Conservation (phyloP, 768 basidiomycete species). For the Pleurotus cornucopiae region DNA sequence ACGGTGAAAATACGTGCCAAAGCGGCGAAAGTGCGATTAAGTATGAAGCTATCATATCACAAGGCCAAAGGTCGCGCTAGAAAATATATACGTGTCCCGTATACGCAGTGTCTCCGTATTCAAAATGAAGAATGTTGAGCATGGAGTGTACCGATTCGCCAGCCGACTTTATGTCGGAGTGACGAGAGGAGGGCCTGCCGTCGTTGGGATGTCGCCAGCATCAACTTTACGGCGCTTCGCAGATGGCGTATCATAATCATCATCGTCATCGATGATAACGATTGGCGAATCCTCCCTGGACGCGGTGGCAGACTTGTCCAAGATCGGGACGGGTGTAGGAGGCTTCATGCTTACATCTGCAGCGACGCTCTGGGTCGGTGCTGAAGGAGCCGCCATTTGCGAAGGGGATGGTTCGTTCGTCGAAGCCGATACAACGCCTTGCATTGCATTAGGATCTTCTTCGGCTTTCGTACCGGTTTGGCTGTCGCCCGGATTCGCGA, state of each 20-base stretch:
- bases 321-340: slow-evolving; percentile 29
- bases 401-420: slow-evolving; percentile 1
- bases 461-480: not conserved
- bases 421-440: slow-evolving; percentile 4
- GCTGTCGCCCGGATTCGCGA: not conserved
- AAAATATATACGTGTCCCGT: not conserved
- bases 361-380: not conserved
- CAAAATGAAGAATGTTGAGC: slow-evolving; percentile 1
- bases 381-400: not conserved
- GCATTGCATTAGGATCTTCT: slow-evolving; percentile 7
- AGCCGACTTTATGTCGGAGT: not conserved
- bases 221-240: slow-evolving; percentile 55
- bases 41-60: slow-evolving; percentile 1
- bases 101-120: not conserved
- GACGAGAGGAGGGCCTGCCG: not conserved
- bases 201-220: no score
- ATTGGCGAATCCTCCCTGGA: slow-evolving; percentile 41
- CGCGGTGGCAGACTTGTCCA: slow-evolving; percentile 12
- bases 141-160: no score
- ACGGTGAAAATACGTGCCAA: not conserved
- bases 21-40: slow-evolving; percentile 1
- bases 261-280: slow-evolving; percentile 58
- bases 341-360: slow-evolving; percentile 14
- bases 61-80: not conserved
- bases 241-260: slow-evolving; percentile 45